Evolutionary conservation across 1,139 yeast species (phyloP).

Genomic region (Magnusiomyces tetraspermus): DNA sequence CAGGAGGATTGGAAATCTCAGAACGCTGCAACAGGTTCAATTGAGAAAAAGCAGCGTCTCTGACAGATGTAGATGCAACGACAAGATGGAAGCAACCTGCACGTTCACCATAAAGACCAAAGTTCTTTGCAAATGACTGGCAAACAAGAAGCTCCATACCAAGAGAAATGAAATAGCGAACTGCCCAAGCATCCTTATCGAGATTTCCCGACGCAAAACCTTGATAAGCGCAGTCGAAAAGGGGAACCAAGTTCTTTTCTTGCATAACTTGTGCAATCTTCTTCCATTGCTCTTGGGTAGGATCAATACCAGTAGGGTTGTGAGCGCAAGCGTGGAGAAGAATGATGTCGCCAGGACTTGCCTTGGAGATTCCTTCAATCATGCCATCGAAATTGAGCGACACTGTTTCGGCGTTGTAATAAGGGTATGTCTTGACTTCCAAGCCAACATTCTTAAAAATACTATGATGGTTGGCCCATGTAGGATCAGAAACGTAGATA

Average conservation of each 20-base stretch:
- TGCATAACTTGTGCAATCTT: slow-evolving; percentile 54
- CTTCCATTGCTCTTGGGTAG: slow-evolving; percentile 77
- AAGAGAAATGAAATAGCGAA: slow-evolving; percentile 65
- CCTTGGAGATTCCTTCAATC: slow-evolving; percentile 52
- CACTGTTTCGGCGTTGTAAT: slow-evolving; percentile 58
- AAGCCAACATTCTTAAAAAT: slow-evolving; percentile 41
- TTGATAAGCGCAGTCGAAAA: slow-evolving; percentile 94
- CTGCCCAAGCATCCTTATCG: slow-evolving; percentile 76
- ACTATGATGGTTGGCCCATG: slow-evolving; percentile 66
- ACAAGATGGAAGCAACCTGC: slow-evolving; percentile 67
- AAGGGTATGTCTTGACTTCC: slow-evolving; percentile 46
- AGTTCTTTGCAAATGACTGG: slow-evolving; percentile 96
- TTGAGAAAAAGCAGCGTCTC: slow-evolving; percentile 53
- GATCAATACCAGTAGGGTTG: slow-evolving; percentile 97
- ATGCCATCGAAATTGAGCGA: slow-evolving; percentile 62
- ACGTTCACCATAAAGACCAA: too few species aligned
- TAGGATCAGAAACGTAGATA: slow-evolving; percentile 55
- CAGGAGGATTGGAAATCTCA: slow-evolving; percentile 89
- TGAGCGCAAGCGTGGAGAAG: slow-evolving; percentile 94
- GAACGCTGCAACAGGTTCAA: slow-evolving; percentile 69
- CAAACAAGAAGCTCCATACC: slow-evolving; percentile 43
- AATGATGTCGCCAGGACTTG: slow-evolving; percentile 72
- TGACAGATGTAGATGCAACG: slow-evolving; percentile 31
- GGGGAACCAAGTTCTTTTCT: slow-evolving; percentile 61
- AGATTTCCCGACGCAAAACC: slow-evolving; percentile 92